A percentile compares a stretch with the other conserved stretches of the same genome.
Evolutionary conservation across 345 rosid genomes (phyloP).

Genomic region (Citrus reticulata): DNA sequence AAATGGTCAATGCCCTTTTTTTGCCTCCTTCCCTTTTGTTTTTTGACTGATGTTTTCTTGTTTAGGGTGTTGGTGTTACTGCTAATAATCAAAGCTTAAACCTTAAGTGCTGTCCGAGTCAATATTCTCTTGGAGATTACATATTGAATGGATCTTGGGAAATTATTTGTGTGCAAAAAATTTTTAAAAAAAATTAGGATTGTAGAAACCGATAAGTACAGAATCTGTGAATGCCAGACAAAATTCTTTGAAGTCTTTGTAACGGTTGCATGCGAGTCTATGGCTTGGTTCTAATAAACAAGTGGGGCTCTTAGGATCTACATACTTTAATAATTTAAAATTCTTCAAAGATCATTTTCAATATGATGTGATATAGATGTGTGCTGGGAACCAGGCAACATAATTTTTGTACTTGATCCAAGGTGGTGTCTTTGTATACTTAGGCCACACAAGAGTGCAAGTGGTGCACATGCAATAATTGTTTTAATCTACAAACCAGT

Average conservation of each 20-base stretch:
- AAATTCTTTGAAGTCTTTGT: background rate
- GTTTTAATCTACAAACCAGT: background rate
- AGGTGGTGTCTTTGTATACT: background rate
- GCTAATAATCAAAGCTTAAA: background rate
- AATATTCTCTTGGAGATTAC: background rate
- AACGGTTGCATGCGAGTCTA: background rate
- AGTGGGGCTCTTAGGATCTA: background rate
- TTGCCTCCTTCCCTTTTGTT: background rate
- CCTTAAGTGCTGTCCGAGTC: background rate
- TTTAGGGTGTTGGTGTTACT: background rate
- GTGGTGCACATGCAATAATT: background rate
- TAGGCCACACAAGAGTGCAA: background rate
- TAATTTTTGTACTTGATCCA: background rate
- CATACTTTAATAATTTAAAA: background rate
- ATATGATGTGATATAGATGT: conserved; percentile 4
- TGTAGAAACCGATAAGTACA: background rate
- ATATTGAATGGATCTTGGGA: background rate
- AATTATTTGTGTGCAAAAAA: background rate
- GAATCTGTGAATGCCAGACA: background rate
- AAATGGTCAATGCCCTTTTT: background rate
- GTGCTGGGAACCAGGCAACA: conserved; percentile 1
- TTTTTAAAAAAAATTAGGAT: no score
- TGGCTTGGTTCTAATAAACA: background rate
- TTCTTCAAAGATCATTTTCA: background rate
- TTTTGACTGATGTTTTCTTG: background rate